Evolutionary conservation across 2,329 filamentous ascomycete genomes (phyloP).

Genomic region (Bretziella fagacearum): DNA sequence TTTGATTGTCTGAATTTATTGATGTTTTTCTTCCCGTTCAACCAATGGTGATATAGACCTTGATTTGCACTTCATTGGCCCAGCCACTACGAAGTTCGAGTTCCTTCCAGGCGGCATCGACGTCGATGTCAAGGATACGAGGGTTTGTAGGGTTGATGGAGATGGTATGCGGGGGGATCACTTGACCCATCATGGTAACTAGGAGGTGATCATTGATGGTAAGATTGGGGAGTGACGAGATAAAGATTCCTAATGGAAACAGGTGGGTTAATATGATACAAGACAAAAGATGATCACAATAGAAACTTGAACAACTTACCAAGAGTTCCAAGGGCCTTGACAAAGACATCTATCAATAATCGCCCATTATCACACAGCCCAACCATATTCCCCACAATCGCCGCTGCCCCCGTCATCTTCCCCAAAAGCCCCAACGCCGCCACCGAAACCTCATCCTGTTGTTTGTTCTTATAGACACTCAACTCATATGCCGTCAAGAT

Average conservation of each 20-base stretch:
- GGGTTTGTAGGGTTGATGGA: slow-evolving; percentile 33
- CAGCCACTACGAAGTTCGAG: slow-evolving; percentile 53
- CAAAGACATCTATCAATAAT: slow-evolving; percentile 45
- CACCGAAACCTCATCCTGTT: slow-evolving; percentile 29
- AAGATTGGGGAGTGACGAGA: slow-evolving; percentile 48
- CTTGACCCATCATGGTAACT: slow-evolving; percentile 53
- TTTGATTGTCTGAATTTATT: slow-evolving; percentile 4
- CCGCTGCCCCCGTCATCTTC: slow-evolving; percentile 82
- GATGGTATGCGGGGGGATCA: slow-evolving; percentile 52
- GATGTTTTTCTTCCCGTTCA: background rate
- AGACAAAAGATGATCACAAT: slow-evolving; percentile 9
- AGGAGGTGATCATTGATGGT: slow-evolving; percentile 51
- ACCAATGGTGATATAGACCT: slow-evolving; percentile 35
- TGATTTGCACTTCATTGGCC: slow-evolving; percentile 63
- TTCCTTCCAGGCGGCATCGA: slow-evolving; percentile 60
- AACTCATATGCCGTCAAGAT: slow-evolving; percentile 51
- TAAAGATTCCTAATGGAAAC: slow-evolving; percentile 46
- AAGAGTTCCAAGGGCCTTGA: slow-evolving; percentile 66
- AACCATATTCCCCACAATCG: slow-evolving; percentile 47
- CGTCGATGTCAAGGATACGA: slow-evolving; percentile 59
- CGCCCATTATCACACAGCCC: slow-evolving; percentile 33
- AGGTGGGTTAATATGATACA: background rate
- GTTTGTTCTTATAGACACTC: background rate
- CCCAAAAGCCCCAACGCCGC: slow-evolving; percentile 62
- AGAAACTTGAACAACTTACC: slow-evolving; percentile 30